phyloP scores from a whole-genome alignment of 2,329 filamentous ascomycete species.

The Pestalotiopsis sp. region DNA sequence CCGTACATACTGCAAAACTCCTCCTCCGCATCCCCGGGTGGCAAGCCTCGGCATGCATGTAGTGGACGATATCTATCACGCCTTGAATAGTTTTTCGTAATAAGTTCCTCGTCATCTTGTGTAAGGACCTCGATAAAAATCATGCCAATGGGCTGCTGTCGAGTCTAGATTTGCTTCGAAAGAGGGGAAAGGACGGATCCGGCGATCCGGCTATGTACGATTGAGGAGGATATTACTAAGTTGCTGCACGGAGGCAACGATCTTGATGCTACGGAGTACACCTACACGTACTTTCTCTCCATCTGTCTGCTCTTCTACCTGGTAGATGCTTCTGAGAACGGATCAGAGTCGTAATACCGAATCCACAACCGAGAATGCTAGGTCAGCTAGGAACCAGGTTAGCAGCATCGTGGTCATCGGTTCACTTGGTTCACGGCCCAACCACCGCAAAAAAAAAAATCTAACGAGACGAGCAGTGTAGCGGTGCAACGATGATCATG shows the following conservation, averaged over 20 bases:
- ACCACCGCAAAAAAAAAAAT: neutral
- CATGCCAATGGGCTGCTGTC: neutral
- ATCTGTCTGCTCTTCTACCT: neutral
- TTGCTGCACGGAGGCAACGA: neutral
- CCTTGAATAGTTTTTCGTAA: neutral
- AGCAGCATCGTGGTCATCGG: no score
- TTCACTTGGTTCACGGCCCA: neutral
- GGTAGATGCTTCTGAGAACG: neutral
- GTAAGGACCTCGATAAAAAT: neutral
- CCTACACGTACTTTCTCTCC: neutral
- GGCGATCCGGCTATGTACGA: slow-evolving; percentile 5
- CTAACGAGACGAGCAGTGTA: neutral
- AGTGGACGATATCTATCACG: neutral
- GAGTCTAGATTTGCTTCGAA: slow-evolving; percentile 5
- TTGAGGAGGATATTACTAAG: neutral
- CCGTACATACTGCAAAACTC: neutral
- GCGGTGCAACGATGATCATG: neutral
- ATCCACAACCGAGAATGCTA: neutral
- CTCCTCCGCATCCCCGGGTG: neutral
- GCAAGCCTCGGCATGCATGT: neutral
- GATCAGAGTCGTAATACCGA: neutral
- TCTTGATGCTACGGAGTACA: neutral
- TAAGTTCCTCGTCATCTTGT: neutral
- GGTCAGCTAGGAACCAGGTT: neutral
- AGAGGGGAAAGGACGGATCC: slow-evolving; percentile 6